phyloP scores from a whole-genome alignment of 2,329 filamentous ascomycete species.

The Fusarium buharicum region DNA sequence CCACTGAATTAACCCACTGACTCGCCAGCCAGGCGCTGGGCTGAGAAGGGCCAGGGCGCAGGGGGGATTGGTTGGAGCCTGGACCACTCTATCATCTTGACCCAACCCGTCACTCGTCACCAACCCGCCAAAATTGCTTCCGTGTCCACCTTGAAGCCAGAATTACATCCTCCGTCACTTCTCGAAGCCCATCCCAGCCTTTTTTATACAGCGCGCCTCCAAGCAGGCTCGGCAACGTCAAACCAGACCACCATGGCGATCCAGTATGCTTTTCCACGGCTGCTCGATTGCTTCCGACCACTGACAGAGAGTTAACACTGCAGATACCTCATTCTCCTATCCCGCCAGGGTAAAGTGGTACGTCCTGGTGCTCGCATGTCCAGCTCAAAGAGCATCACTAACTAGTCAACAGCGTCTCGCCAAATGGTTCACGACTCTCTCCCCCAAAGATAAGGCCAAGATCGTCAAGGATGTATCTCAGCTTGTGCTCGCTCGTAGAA shows the following conservation, averaged over 20 bases:
- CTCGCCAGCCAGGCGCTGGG: slow-evolving; percentile 1
- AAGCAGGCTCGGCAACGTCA: slow-evolving; percentile 40
- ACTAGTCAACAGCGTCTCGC: slow-evolving; percentile 79
- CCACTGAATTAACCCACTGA: slow-evolving; percentile 13
- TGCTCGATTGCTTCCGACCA: slow-evolving; percentile 11
- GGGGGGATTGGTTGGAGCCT: slow-evolving; percentile 29
- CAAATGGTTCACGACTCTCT: slow-evolving; percentile 99
- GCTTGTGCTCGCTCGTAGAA: slow-evolving; percentile 92
- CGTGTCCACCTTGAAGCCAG: slow-evolving; percentile 43
- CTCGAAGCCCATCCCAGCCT: slow-evolving; percentile 20
- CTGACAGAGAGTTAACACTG: slow-evolving; percentile 39
- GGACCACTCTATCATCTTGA: slow-evolving; percentile 17
- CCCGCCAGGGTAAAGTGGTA: slow-evolving; percentile 99
- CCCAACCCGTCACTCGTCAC: slow-evolving; percentile 47
- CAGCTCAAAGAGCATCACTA: slow-evolving; percentile 28
- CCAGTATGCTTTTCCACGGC: slow-evolving; percentile 51
- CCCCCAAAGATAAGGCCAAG: slow-evolving; percentile 98
- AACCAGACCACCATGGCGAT: slow-evolving; percentile 55
- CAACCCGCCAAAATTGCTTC: slow-evolving; percentile 46
- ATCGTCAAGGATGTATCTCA: slow-evolving; percentile 99
- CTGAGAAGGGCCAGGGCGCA: not conserved
- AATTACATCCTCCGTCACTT: slow-evolving; percentile 41
- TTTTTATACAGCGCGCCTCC: slow-evolving; percentile 34
- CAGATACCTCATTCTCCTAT: slow-evolving; percentile 97
- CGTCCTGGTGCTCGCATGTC: slow-evolving; percentile 54